Evolutionary conservation across 768 basidiomycete genomes (phyloP), one percentile per base, ranked within the genome.

Genomic region (Termitomyces sp.): DNA sequence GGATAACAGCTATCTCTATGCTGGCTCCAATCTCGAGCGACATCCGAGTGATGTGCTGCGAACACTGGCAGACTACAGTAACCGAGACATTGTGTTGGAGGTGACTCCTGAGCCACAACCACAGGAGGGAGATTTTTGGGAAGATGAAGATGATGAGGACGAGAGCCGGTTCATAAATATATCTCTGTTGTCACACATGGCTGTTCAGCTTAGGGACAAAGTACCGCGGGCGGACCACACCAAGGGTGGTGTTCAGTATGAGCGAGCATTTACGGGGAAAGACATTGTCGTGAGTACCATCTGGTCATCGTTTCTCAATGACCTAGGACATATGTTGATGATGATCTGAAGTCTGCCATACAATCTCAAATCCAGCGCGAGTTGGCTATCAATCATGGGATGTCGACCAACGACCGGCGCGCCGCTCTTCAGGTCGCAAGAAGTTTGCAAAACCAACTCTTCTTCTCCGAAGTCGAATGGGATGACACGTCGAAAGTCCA

Each of bases 391-490:
- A 83, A 86, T 54, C 88, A 91, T 59, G 84, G 83, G 11, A 77
- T 88, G 35, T 84, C 85, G 3, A 85, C 85, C 0, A 86, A 80
- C 58, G 92, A 95, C 63, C 79, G 95, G 8, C 82, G 90, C 6
- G 86, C 88, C 16, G 92, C 95, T 4, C 73, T 97, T 28, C 86
- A 89, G 67, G 87, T 96, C 37, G 97, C 94, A 4, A 85, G 93
- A 39, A 91, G 90, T 56, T 76, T 98, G 37, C 94, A 98, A 66
- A 87, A 83, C 57, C 93, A 96, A 67, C 79, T 98, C 5, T 98
- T 94, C 78, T 95, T 97, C 70, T 92, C 93, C 66, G 96, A 98
- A 68, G 94, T 98, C 7, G 94, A 98, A 67, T 96, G 94, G 91
- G 92, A 89, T 30, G 85, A 52, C 37, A 46, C 56, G 86, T 49